Evolutionary conservation across 2,329 filamentous ascomycete genomes (phyloP).

Genomic region (Botryosphaeria agaves): DNA sequence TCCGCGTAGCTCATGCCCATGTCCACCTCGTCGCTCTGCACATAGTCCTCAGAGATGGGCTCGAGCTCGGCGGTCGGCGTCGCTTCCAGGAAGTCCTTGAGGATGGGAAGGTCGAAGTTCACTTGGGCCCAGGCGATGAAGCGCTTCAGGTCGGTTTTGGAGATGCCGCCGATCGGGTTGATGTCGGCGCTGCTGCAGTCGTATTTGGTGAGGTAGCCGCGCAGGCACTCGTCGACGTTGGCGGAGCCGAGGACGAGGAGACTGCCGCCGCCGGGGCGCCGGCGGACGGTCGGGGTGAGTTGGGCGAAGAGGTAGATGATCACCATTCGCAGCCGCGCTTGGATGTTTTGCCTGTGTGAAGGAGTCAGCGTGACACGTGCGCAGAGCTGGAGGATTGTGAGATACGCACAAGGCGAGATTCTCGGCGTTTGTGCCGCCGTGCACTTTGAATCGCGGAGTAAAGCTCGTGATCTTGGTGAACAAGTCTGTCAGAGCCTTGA

Average conservation of each 20-base stretch:
- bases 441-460: conserved; percentile 41
- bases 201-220: conserved; percentile 54
- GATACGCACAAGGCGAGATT: conserved; percentile 47
- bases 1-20: conserved; percentile 31
- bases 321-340: conserved; percentile 50
- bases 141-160: conserved; percentile 51
- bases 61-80: conserved; percentile 34
- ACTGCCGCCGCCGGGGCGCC: conserved; percentile 36
- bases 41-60: conserved; percentile 46
- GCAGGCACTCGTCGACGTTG: conserved; percentile 44
- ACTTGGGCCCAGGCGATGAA: conserved; percentile 50
- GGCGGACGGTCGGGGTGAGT: conserved; percentile 40
- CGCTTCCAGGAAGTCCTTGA: conserved; percentile 46
- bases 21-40: conserved; percentile 39
- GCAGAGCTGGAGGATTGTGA: too few relatives aligned
- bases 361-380: too few relatives aligned
- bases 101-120: conserved; percentile 44
- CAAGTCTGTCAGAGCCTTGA: conserved; percentile 41
- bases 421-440: conserved; percentile 43
- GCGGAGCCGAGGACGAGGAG: conserved; percentile 50
- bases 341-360: conserved; percentile 58
- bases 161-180: conserved; percentile 33
- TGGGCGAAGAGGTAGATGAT: conserved; percentile 47
- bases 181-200: conserved; percentile 36
- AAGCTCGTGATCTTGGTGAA: conserved; percentile 42